Conservation (phyloP, 345 rosid genomes). For the Excoecaria cochinchinensis region DNA sequence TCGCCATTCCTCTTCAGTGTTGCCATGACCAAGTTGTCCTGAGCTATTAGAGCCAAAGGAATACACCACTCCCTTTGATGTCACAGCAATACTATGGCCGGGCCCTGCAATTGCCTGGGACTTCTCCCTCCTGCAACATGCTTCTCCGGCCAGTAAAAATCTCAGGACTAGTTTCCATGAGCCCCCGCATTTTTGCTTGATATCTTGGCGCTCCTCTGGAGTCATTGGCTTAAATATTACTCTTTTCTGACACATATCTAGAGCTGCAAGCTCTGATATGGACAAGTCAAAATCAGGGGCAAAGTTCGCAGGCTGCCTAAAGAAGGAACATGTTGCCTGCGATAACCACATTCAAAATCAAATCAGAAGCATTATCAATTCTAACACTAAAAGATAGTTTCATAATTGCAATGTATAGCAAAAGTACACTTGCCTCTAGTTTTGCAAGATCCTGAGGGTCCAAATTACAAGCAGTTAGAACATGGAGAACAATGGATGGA, state of each 20-base stretch:
- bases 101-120: constrained; percentile 97
- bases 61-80: constrained; percentile 70
- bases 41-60: constrained; percentile 80
- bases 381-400: constrained; percentile 23
- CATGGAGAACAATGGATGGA: constrained; percentile 91
- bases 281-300: constrained; percentile 74
- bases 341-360: constrained; percentile 36
- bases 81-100: constrained; percentile 88
- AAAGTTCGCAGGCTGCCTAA: constrained; percentile 88
- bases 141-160: constrained; percentile 82
- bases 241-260: constrained; percentile 80
- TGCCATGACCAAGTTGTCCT: constrained; percentile 94
- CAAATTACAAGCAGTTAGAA: constrained; percentile 80
- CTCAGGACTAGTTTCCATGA: constrained; percentile 91
- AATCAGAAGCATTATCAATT: constrained; percentile 63
- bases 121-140: constrained; percentile 84
- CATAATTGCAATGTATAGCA: constrained; percentile 6
- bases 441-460: constrained; percentile 94
- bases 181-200: constrained; percentile 82
- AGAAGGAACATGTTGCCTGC: constrained; percentile 96
- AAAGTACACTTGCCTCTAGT: constrained; percentile 73
- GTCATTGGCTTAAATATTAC: constrained; percentile 79
- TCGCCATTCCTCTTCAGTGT: constrained; percentile 75
- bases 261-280: constrained; percentile 94
- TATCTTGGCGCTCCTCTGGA: constrained; percentile 54